phyloP scores from a whole-genome alignment of 768 basidiomycete species.

The Collybia nuda region DNA sequence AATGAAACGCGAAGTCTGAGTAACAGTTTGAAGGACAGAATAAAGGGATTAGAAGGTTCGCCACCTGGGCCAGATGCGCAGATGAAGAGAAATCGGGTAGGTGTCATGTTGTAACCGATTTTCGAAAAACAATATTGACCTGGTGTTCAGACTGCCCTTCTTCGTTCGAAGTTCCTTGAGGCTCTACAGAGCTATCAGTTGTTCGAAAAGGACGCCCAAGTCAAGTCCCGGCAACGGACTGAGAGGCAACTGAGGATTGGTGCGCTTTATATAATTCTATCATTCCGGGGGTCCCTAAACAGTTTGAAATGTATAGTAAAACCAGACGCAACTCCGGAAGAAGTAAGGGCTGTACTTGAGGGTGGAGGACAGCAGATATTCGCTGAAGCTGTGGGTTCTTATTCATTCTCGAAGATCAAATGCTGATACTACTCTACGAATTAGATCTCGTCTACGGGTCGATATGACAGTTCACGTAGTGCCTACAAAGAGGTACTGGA shows the following conservation, averaged over 20 bases:
- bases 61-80: conserved; percentile 29
- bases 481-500: conserved; percentile 90
- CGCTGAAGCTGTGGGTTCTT: conserved; percentile 58
- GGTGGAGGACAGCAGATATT: conserved; percentile 73
- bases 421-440: not conserved
- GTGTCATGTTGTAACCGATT: conserved; percentile 1
- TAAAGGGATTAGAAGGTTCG: conserved; percentile 50
- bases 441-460: conserved; percentile 72
- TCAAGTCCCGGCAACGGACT: conserved; percentile 62
- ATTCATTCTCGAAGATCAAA: not conserved
- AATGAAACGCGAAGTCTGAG: conserved; percentile 60
- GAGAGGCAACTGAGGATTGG: conserved; percentile 81
- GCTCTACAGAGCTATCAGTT: conserved; percentile 76
- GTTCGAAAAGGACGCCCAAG: conserved; percentile 69
- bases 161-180: conserved; percentile 72
- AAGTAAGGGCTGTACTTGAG: conserved; percentile 70
- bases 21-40: conserved; percentile 55
- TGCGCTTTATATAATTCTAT: conserved; percentile 14
- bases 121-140: not conserved
- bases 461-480: conserved; percentile 79
- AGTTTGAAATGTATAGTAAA: conserved; percentile 52
- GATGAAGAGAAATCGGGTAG: conserved; percentile 39
- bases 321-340: conserved; percentile 81
- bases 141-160: conserved; percentile 45
- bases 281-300: no score